Evolutionary conservation across 78 protist genomes (phyloP), one percentile per base, ranked within the genome.

Genomic region (Anaeramoeba flamelloides): DNA sequence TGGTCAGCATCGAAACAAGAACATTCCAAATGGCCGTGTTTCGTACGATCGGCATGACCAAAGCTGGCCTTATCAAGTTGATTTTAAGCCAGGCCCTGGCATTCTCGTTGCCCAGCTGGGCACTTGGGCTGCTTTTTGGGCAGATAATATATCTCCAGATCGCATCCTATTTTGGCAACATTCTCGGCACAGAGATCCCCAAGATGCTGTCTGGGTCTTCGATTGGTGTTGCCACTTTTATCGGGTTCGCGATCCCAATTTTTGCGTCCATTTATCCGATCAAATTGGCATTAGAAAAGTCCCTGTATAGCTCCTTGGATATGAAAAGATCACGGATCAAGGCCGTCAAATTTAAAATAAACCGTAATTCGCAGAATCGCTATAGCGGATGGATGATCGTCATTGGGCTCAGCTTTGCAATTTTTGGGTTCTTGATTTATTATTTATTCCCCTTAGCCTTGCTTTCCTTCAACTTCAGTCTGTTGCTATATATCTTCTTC

Each of bases 1-100:
- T 89, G 89, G 83, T 91, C 33, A 83, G 78, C 33, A 92, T 92
- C 12, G 95, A 94, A 41, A 88, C 91, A 1, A 77, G 95, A 33
- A 81, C 93, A 4, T 94, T 92, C 79, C 95, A 94, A 81, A 38
- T 89, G 78, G 77, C 93, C 36, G 87, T 91, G 92, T 69, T 93
- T 33, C 93, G 97, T 22, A 87, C 86, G 39, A 81, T 86, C 36
- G 85, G 85, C 8, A 41, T 89, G 82, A 83, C 79, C 2, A 33
- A 87, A 3, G 12, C 38, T 36, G 90, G 90, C 8, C 76, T 91
- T 1, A 82, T 93, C 22, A 86, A 81, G 38, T 74, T 89, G 31
- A 77, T 93, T 65, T 26, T 91, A 31, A 79, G 77, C 2, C 88
- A 90, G 40, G 94, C 92, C 0, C 77, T 89, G 65, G 53, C 79